Base-by-base conservation (phyloP, 352 stramenopile species). In the Phytophthora pinifolia region DNA sequence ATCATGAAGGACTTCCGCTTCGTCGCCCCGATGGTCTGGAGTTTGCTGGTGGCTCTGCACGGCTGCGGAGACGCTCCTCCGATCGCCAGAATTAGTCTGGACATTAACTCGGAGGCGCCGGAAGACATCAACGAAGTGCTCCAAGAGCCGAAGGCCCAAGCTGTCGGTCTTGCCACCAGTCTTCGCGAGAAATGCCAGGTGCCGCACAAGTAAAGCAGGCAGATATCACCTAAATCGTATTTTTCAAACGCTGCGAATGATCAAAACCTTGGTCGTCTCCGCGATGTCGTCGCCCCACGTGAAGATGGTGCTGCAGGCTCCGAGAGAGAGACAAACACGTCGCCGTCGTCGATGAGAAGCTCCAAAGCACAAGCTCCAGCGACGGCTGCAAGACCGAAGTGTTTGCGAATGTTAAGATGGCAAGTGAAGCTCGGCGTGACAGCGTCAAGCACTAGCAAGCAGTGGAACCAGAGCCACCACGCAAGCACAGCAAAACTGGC, bases 21-120 rank as follows among this genome's bases (percentile, higher is more conserved):
- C 44, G 79, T 92, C n/a, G 68, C 79, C 2, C 79, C 82, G n/a
- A 83, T 90, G 66, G 72, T 92, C 29, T 92, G 77, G 77, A 79
- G 75, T 43, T 52, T 92, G 15, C 62, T 92, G 13, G 46, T 60
- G 17, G 77, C 84, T 54, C 65, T 92, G 13, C 76, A 92, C 33
- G 79, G 82, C n/a, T 52, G 43, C 17, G 70, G 59, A 45, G 60
- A 73, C 9, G 55, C 81, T 27, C 76, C 75, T 15, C 25, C 70
- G 3, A 58, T 88, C 9, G 69, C 62, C 6, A 72, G 72, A 46
- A 72, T 58, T 29, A 32, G 41, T 14, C 49, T 76, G 10, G 51
- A 79, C 36, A 70, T 75, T 14, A 36, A 70, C 22, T 64, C 64
- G 0, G 65, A 78, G 30, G 38, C 61, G 2, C 60, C 67, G 30